These are phyloP conservation scores for Ceriops zippeliana DNA, from an alignment of 345 rosid genomes.

Conservation along the genomic window DNA sequence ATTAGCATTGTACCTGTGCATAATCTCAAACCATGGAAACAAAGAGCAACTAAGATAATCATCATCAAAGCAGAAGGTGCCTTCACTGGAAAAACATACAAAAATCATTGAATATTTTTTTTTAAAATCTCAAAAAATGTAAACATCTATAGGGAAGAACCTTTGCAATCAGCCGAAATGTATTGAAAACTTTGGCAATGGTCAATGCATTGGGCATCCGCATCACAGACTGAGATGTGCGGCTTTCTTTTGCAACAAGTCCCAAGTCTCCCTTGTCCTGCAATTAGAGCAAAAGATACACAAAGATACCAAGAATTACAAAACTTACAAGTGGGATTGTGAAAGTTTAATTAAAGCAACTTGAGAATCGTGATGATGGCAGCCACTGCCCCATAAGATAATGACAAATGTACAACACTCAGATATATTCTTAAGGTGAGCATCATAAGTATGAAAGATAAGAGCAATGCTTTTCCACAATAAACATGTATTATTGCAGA, in stretches of 20 bases:
- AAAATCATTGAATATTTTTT: too few relatives aligned
- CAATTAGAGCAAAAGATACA: conserved; percentile 4
- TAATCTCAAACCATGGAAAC: neutral
- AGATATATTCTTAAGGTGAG: too few relatives aligned
- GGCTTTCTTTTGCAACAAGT: conserved; percentile 90
- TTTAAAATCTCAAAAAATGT: neutral
- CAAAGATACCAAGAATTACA: neutral
- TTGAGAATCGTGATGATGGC: too few relatives aligned
- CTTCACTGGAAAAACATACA: neutral
- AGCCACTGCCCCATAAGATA: too few relatives aligned
- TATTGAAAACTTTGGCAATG: conserved; percentile 69
- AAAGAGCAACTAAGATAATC: too few relatives aligned
- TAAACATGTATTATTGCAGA: too few relatives aligned
- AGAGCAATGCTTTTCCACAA: too few relatives aligned
- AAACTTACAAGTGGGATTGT: neutral
- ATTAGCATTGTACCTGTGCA: too few relatives aligned
- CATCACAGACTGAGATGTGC: conserved; percentile 88
- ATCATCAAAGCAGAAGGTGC: neutral
- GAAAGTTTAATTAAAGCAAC: neutral
- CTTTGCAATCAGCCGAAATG: conserved; percentile 85
- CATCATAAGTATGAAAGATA: too few relatives aligned
- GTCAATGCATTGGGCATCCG: conserved; percentile 79
- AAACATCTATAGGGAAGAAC: conserved; percentile 25
- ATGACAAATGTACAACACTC: too few relatives aligned
- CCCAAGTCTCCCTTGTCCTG: conserved; percentile 91